Percentiles rank a stretch among this genome's conserved stretches.
Evolutionary conservation across 2,329 filamentous ascomycete species (phyloP).

Genomic region (Blastomyces gilchristii): DNA sequence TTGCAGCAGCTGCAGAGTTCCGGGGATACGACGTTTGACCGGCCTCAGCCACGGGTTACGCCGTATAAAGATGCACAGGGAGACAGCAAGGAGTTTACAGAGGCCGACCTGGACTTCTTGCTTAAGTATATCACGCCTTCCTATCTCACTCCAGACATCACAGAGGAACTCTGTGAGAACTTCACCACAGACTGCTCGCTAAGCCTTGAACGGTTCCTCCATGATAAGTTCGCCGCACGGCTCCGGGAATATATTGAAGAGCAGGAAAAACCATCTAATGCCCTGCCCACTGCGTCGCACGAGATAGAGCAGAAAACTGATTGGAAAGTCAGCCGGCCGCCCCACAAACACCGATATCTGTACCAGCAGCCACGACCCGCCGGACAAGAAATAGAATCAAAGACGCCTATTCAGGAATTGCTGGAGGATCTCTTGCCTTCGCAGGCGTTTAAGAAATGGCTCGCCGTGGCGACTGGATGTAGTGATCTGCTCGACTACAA

Average conservation of each 20-base stretch:
- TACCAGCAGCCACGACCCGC: slow-evolving; percentile 53
- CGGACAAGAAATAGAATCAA: slow-evolving; percentile 41
- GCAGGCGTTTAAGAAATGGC: slow-evolving; percentile 77
- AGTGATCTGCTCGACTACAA: slow-evolving; percentile 57
- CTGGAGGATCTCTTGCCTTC: slow-evolving; percentile 76
- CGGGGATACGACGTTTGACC: slow-evolving; percentile 77
- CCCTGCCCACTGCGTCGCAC: slow-evolving; percentile 33
- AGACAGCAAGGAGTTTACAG: slow-evolving; percentile 49
- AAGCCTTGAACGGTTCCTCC: slow-evolving; percentile 67
- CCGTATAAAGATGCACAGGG: slow-evolving; percentile 28
- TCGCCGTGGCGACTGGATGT: slow-evolving; percentile 70
- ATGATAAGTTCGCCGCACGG: slow-evolving; percentile 61
- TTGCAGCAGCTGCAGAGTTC: slow-evolving; percentile 88
- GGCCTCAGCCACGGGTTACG: slow-evolving; percentile 55
- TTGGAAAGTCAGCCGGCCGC: slow-evolving; percentile 73
- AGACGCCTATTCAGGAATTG: slow-evolving; percentile 59
- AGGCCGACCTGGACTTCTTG: slow-evolving; percentile 76
- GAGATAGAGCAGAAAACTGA: slow-evolving; percentile 49
- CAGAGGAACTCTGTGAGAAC: slow-evolving; percentile 67
- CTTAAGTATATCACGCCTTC: slow-evolving; percentile 82
- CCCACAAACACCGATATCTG: slow-evolving; percentile 89
- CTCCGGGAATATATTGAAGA: slow-evolving; percentile 62
- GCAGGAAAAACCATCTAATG: slow-evolving; percentile 46
- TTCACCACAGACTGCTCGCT: slow-evolving; percentile 80
- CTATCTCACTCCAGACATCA: slow-evolving; percentile 83